Percentiles rank a stretch among this genome's conserved stretches.
phyloP scores from a whole-genome alignment of 495 filamentous ascomycete species.

The Tirmania nivea region DNA sequence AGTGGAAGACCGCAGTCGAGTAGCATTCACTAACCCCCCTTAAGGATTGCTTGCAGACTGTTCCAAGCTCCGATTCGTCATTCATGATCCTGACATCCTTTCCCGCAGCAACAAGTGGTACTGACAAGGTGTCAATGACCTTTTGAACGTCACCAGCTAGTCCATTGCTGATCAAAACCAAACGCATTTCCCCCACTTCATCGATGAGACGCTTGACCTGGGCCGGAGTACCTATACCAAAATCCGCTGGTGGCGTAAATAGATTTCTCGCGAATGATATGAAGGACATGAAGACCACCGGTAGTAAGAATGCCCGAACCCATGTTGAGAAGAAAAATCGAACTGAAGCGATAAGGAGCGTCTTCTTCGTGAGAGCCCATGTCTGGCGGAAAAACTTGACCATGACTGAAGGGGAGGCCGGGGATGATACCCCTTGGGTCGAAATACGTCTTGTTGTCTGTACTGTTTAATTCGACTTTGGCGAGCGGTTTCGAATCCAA shows the following conservation, averaged over 20 bases:
- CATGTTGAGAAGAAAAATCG: constrained; percentile 41
- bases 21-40: constrained; percentile 52
- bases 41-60: constrained; percentile 41
- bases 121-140: constrained; percentile 40
- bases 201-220: constrained; percentile 38
- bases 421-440: not conserved
- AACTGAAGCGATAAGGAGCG: constrained; percentile 41
- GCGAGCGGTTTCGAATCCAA: no score
- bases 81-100: constrained; percentile 33
- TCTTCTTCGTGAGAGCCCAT: constrained; percentile 54
- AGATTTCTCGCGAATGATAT: constrained; percentile 46
- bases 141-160: constrained; percentile 49
- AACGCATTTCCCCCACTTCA: constrained; percentile 36
- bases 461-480: no score
- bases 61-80: constrained; percentile 32
- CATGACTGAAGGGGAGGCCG: not conserved
- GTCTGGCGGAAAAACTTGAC: constrained; percentile 29
- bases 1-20: constrained; percentile 51
- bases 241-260: constrained; percentile 42
- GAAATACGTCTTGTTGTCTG: no score
- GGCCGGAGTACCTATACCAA: constrained; percentile 37
- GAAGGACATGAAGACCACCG: constrained; percentile 45
- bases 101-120: constrained; percentile 29
- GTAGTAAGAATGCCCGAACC: constrained; percentile 48
- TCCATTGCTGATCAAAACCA: constrained; percentile 69